phyloP scores from a whole-genome alignment of 495 filamentous ascomycete species.

The Penicillium ucsense region DNA sequence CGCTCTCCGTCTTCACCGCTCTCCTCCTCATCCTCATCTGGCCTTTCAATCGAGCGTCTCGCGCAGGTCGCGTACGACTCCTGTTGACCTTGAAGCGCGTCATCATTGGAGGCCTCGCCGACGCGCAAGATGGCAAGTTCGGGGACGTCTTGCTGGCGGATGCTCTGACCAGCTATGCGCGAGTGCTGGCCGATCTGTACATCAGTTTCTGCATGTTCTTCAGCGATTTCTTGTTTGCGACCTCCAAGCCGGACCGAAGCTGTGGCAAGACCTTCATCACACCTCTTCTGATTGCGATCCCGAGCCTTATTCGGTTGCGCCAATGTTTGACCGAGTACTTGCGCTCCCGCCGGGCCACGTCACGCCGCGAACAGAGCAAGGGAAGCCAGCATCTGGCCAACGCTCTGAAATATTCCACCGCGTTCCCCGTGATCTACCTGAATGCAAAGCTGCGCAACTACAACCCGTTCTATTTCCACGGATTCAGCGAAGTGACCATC shows the following conservation, averaged over 20 bases:
- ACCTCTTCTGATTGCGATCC: constrained; percentile 70
- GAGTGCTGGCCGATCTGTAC: constrained; percentile 82
- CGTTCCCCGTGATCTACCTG: constrained; percentile 84
- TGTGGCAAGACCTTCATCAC: constrained; percentile 70
- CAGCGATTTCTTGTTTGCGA: constrained; percentile 53
- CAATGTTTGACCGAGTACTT: constrained; percentile 87
- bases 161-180: constrained; percentile 88
- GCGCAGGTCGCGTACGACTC: constrained; percentile 64
- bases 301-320: constrained; percentile 74
- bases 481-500: constrained; percentile 46
- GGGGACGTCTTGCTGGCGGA: constrained; percentile 92
- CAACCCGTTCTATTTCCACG: constrained; percentile 40
- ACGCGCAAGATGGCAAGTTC: constrained; percentile 76
- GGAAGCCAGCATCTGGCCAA: constrained; percentile 84
- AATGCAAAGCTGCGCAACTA: constrained; percentile 63
- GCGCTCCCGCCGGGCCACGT: constrained; percentile 49
- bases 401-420: constrained; percentile 81
- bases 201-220: constrained; percentile 88
- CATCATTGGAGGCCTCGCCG: constrained; percentile 68
- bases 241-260: constrained; percentile 65
- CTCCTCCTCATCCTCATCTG: constrained; percentile 60
- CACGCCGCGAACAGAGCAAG: constrained; percentile 43
- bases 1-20: constrained; percentile 65
- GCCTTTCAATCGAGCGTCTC: constrained; percentile 61
- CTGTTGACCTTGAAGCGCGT: constrained; percentile 63